Evolutionary conservation across 495 filamentous ascomycete genomes (phyloP), one percentile per base, ranked within the genome.

Genomic region (Aspergillus steynii): DNA sequence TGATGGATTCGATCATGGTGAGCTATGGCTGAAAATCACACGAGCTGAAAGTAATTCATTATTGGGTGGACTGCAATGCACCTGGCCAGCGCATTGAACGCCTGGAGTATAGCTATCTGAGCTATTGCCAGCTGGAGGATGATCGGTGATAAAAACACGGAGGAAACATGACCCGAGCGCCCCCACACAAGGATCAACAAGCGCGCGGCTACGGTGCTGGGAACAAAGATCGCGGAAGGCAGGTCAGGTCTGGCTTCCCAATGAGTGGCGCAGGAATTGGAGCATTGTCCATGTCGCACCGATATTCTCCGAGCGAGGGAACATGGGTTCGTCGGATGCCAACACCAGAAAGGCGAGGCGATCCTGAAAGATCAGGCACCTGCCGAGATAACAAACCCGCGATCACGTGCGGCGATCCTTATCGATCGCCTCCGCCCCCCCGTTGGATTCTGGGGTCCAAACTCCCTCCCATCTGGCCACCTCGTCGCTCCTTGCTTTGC

Each of bases 1-100:
- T 74, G 52, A 77, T 50, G 1, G 69, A 61, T 32, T 80, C 77
- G 58, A 81, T 74, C 79, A 79, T 80, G 61, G 50, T 63, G 66
- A 58, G 46, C 29, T 20, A 53, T 12, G 8, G 46, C n/a, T 28
- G 51, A 2, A 32, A 20, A 34, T 20, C 12, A 37, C 9, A 32
- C 28, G 12, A 4, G 10, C 26, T 31, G 9, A 4, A 8, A 1
- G 12, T 32, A 4, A 31, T 29, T 46, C 31, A 55, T 42, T 10
- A 31, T 42, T 7, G 34, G 31, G 42, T 45, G 15, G 29, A 29
- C 32, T 27, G 47, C 5, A 49, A 50, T 29, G 20, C 49, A 26
- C 49, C 8, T 25, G 49, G 15, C 8, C 25, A 50, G 28, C 20
- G 49, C 28, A 14, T 26, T 26, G 25, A 50, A 4, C 5, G 12